phyloP scores from a whole-genome alignment of 2,329 filamentous ascomycete genomes.

The Lasiodiplodia citricola region DNA sequence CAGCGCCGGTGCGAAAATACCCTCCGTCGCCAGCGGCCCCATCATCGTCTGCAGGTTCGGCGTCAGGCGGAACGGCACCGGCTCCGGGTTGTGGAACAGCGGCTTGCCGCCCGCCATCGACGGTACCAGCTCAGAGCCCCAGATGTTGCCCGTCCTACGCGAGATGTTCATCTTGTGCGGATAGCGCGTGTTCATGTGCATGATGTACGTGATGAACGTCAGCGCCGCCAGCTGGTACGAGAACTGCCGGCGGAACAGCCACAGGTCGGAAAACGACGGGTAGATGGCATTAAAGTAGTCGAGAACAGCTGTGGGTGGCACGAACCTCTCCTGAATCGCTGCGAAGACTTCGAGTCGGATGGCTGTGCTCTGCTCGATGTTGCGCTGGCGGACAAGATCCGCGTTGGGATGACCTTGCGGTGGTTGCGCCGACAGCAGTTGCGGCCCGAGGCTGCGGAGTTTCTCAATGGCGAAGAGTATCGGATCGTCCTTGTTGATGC shows the following conservation, averaged over 20 bases:
- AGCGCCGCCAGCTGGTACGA: slow-evolving; percentile 93
- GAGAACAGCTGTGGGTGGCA: slow-evolving; percentile 79
- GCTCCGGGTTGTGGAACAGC: slow-evolving; percentile 92
- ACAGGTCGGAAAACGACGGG: slow-evolving; percentile 91
- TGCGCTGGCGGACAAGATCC: slow-evolving; percentile 57
- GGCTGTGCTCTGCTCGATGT: slow-evolving; percentile 70
- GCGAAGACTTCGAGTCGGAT: slow-evolving; percentile 90
- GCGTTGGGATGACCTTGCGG: slow-evolving; percentile 13
- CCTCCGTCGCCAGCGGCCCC: slow-evolving; percentile 93
- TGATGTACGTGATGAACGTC: slow-evolving; percentile 98
- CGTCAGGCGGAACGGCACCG: slow-evolving; percentile 95
- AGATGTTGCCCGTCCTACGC: slow-evolving; percentile 86
- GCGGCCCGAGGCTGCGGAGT: slow-evolving; percentile 68
- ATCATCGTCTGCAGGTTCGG: slow-evolving; percentile 96
- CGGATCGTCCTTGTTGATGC: slow-evolving; percentile 92
- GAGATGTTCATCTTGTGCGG: slow-evolving; percentile 95
- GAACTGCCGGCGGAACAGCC: slow-evolving; percentile 97
- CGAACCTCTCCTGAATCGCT: slow-evolving; percentile 92
- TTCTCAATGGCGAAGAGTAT: slow-evolving; percentile 96
- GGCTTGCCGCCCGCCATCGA: slow-evolving; percentile 84
- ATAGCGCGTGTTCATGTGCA: slow-evolving; percentile 96
- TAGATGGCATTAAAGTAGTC: slow-evolving; percentile 91
- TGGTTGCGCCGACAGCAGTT: slow-evolving; percentile 35
- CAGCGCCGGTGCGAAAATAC: slow-evolving; percentile 91
- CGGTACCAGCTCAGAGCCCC: slow-evolving; percentile 93